Conservation (phyloP, 2,329 filamentous ascomycete genomes). For the Dactylellina sp. region DNA sequence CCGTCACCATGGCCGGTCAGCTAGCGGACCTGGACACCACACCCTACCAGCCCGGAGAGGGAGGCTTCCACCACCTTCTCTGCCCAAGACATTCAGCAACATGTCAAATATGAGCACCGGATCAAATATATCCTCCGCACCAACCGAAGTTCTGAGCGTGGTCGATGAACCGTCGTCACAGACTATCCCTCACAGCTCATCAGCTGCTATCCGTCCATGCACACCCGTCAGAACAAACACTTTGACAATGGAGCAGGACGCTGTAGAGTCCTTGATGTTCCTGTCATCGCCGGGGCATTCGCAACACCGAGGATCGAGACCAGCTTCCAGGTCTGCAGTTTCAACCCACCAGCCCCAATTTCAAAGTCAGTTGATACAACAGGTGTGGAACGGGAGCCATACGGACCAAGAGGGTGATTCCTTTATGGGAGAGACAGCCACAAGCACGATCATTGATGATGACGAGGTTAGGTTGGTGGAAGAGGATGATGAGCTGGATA, state of each 20-base stretch:
- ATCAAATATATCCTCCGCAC: constrained; percentile 46
- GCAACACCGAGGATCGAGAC: constrained; percentile 55
- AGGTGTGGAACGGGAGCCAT: constrained; percentile 66
- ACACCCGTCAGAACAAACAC: constrained; percentile 51
- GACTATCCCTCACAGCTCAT: constrained; percentile 20
- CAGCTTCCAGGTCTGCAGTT: constrained; percentile 48
- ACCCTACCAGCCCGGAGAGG: constrained; percentile 39
- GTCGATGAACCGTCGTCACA: constrained; percentile 41
- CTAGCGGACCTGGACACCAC: constrained; percentile 30
- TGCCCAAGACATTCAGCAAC: constrained; percentile 52
- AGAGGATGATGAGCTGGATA: constrained; percentile 52
- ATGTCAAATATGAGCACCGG: constrained; percentile 50
- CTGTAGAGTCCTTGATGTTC: constrained; percentile 81
- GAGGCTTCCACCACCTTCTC: constrained; percentile 45
- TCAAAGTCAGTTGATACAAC: constrained; percentile 53
- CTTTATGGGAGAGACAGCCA: constrained; percentile 61
- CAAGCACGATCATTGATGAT: constrained; percentile 48
- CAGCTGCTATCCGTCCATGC: constrained; percentile 39
- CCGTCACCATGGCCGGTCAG: constrained; percentile 40
- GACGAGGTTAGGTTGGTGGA: constrained; percentile 49
- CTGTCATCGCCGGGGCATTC: constrained; percentile 84
- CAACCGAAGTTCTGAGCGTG: constrained; percentile 43
- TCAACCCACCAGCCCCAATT: constrained; percentile 52
- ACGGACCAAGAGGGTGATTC: constrained; percentile 75
- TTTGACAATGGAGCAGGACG: constrained; percentile 75